Conservation (phyloP, 305 asterid genomes). For the Fraxinus dipetala region DNA sequence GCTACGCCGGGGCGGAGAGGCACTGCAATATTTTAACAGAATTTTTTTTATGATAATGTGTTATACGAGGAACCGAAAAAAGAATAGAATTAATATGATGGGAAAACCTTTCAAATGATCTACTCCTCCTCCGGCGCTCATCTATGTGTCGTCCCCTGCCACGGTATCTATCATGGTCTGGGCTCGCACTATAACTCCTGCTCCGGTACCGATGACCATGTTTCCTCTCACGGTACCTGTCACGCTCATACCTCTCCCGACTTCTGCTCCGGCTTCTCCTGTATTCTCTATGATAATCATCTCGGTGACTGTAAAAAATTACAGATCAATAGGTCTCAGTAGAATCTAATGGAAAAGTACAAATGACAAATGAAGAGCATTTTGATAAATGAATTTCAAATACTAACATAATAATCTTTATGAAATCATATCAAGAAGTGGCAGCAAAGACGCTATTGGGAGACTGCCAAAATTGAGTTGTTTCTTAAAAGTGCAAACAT, state of each 20-base stretch:
- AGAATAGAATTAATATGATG: no score
- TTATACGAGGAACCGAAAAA: not conserved
- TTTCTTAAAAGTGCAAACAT: not conserved
- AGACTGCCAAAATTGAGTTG: not conserved
- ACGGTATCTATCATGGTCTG: slow-evolving; percentile 17
- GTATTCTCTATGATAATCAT: slow-evolving; percentile 28
- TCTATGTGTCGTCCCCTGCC: slow-evolving; percentile 20
- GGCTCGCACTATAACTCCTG: slow-evolving; percentile 23
- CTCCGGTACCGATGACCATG: slow-evolving; percentile 21
- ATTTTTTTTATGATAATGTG: not conserved
- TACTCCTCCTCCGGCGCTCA: slow-evolving; percentile 16
- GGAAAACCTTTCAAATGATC: slow-evolving; percentile 32
- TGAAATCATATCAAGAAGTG: not conserved
- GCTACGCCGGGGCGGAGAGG: slow-evolving; percentile 13
- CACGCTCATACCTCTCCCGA: slow-evolving; percentile 25
- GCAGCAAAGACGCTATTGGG: not conserved
- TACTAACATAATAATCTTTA: not conserved
- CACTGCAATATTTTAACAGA: slow-evolving; percentile 4
- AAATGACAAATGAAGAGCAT: not conserved
- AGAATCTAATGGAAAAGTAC: not conserved
- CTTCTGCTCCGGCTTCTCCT: slow-evolving; percentile 26
- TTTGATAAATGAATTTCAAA: not conserved
- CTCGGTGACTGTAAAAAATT: slow-evolving; percentile 21
- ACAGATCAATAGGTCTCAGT: not conserved
- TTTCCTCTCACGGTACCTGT: slow-evolving; percentile 17